These are phyloP conservation scores for Rhodotorula sp. DNA, from an alignment of 1,284 basidiomycete genomes.

Conservation along the genomic window DNA sequence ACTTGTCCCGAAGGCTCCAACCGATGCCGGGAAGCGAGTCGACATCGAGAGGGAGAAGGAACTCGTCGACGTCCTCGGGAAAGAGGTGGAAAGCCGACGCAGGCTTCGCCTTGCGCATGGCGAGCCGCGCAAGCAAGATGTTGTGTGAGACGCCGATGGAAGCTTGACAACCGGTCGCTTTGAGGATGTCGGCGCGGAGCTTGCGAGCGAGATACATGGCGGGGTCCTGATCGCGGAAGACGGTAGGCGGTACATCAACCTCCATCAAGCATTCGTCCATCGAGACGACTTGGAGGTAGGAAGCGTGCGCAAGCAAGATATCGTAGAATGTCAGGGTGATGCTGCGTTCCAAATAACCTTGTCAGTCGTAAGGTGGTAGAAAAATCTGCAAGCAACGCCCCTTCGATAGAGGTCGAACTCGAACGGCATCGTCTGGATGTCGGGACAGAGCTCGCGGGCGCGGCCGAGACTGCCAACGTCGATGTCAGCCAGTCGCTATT, in stretches of 20 bases:
- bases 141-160: conserved; percentile 85
- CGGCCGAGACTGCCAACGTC: conserved; percentile 64
- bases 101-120: conserved; percentile 87
- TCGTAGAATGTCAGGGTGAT: conserved; percentile 71
- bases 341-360: conserved; percentile 5
- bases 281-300: conserved; percentile 90
- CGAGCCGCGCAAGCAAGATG: conserved; percentile 85
- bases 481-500: background rate
- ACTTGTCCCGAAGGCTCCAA: conserved; percentile 54
- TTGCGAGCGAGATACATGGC: conserved; percentile 74
- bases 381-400: conserved; percentile 3
- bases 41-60: conserved; percentile 76
- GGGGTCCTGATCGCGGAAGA: conserved; percentile 49
- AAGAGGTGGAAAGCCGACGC: conserved; percentile 74
- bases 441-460: conserved; percentile 72
- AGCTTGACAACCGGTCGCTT: conserved; percentile 75
- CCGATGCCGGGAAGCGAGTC: conserved; percentile 87
- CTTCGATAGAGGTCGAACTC: conserved; percentile 63
- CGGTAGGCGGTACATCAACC: conserved; percentile 63
- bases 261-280: conserved; percentile 95
- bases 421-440: conserved; percentile 79
- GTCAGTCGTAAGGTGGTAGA: too few species aligned
- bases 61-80: conserved; percentile 56
- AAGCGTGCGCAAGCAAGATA: conserved; percentile 80
- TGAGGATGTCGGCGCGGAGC: conserved; percentile 71